Conservation (phyloP, 495 filamentous ascomycete genomes). For the Penicillium simplicissimum region DNA sequence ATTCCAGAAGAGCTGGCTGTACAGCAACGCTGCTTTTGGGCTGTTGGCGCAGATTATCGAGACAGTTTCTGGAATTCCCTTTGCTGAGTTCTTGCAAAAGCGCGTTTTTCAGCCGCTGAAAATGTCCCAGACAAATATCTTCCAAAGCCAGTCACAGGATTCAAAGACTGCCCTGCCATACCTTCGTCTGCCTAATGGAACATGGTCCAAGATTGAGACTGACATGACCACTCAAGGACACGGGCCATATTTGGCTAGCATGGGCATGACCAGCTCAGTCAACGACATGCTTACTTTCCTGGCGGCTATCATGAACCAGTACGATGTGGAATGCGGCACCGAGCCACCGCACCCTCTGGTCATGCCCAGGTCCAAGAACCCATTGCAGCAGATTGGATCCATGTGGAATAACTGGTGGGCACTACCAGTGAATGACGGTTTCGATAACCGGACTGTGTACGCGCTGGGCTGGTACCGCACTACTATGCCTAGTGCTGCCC, state of each 20-base stretch:
- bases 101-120: slow-evolving; percentile 40
- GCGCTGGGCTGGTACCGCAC: slow-evolving; percentile 22
- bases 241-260: not conserved
- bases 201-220: not conserved
- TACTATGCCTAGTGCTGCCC: slow-evolving; percentile 19
- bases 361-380: slow-evolving; percentile 9
- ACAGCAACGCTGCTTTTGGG: slow-evolving; percentile 51
- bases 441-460: slow-evolving; percentile 12
- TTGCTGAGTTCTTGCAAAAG: slow-evolving; percentile 41
- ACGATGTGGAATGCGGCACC: not conserved
- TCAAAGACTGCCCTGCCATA: not conserved
- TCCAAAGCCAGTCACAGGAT: not conserved
- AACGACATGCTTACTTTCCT: slow-evolving; percentile 17
- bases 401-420: slow-evolving; percentile 22
- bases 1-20: slow-evolving; percentile 33
- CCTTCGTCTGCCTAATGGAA: not conserved
- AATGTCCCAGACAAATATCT: not conserved
- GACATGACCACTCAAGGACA: not conserved
- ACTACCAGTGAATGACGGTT: slow-evolving; percentile 17
- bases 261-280: slow-evolving; percentile 1
- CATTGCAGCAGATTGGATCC: slow-evolving; percentile 19
- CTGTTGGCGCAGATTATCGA: slow-evolving; percentile 43
- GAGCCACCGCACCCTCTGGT: not conserved
- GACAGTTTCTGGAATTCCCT: slow-evolving; percentile 38
- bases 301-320: slow-evolving; percentile 7